Evolutionary conservation across 805 yeast genomes (phyloP).

Genomic region (Pichia deserticola): DNA sequence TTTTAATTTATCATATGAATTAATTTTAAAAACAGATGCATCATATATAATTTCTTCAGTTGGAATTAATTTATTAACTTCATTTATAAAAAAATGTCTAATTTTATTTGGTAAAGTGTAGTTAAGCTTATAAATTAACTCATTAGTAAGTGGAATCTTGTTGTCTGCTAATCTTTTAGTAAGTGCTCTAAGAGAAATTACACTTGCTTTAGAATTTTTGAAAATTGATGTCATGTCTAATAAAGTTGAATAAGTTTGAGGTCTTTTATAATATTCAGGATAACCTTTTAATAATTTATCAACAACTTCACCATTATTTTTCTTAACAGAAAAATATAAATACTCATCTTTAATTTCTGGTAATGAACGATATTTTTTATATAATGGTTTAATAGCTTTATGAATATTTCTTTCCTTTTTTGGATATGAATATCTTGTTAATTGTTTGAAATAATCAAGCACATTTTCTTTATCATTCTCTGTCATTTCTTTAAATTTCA

Average conservation of each 20-base stretch:
- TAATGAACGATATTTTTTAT: neutral
- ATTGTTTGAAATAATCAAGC: neutral
- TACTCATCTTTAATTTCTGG: neutral
- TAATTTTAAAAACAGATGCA: neutral
- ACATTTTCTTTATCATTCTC: neutral
- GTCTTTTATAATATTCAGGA: neutral
- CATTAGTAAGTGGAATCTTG: neutral
- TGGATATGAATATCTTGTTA: slow-evolving; percentile 6
- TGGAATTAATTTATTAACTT: neutral
- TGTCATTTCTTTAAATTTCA: neutral
- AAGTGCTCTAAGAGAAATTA: neutral
- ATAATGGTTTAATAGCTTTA: neutral
- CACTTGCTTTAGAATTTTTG: slow-evolving; percentile 3
- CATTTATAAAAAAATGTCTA: neutral
- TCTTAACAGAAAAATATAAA: neutral
- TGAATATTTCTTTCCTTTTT: neutral
- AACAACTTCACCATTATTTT: neutral
- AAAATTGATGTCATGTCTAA: neutral
- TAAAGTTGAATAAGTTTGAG: neutral
- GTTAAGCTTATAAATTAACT: slow-evolving; percentile 4
- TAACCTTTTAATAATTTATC: neutral
- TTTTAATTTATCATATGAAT: neutral
- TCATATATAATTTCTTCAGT: neutral
- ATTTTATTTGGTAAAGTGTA: slow-evolving; percentile 1
- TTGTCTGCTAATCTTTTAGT: neutral